phyloP scores from a whole-genome alignment of 768 basidiomycete genomes.

The Lactifluus piperatus region DNA sequence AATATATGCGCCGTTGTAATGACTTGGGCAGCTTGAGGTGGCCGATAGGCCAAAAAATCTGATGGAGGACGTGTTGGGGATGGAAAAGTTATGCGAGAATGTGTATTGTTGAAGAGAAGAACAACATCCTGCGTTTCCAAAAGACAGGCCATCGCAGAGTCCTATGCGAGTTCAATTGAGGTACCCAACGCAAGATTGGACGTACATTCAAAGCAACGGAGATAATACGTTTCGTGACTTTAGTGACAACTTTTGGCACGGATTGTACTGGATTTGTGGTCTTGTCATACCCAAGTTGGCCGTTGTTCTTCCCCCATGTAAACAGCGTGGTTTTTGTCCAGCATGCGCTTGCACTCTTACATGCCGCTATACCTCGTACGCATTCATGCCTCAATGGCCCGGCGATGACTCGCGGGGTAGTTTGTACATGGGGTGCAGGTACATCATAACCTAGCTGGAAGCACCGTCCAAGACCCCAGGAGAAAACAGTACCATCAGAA shows the following conservation, averaged over 20 bases:
- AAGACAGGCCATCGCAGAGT: constrained; percentile 75
- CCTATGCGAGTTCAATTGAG: constrained; percentile 36
- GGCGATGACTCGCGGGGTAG: constrained; percentile 62
- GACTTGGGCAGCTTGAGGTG: constrained; percentile 64
- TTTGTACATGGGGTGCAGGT: constrained; percentile 56
- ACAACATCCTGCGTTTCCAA: constrained; percentile 74
- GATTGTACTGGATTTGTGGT: constrained; percentile 65
- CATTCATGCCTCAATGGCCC: constrained; percentile 70
- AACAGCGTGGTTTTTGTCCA: constrained; percentile 69
- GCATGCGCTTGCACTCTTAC: constrained; percentile 79
- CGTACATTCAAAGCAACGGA: constrained; percentile 68
- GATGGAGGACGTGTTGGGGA: constrained; percentile 41
- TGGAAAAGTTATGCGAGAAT: constrained; percentile 72
- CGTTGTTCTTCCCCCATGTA: constrained; percentile 91
- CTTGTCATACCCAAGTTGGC: constrained; percentile 87
- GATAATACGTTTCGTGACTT: constrained; percentile 59
- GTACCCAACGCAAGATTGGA: constrained; percentile 10
- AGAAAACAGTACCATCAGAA: constrained; percentile 69
- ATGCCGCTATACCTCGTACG: constrained; percentile 78
- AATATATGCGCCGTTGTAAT: constrained; percentile 74
- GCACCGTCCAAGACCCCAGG: constrained; percentile 89
- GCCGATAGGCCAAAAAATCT: constrained; percentile 52
- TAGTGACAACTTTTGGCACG: constrained; percentile 72
- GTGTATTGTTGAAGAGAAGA: constrained; percentile 69
- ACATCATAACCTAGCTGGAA: constrained; percentile 81